phyloP scores from a whole-genome alignment of 148 eudicot species.

The Rhododendron griersonianum region DNA sequence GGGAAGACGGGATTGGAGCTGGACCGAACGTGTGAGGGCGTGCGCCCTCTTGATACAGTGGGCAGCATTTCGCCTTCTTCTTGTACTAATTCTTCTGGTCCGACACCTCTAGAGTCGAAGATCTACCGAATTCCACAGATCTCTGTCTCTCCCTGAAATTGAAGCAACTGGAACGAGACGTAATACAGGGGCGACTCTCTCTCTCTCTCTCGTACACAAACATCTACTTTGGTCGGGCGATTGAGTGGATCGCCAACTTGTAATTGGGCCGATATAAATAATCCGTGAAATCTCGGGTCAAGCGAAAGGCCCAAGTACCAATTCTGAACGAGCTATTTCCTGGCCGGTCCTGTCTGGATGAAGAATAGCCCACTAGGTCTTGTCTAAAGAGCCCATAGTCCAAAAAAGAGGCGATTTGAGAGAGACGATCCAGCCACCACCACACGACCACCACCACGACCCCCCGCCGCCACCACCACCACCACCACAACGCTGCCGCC shows the following conservation, averaged over 20 bases:
- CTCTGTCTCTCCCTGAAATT: background rate
- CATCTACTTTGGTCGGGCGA: background rate
- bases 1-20: conserved; percentile 8
- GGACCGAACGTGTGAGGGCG: conserved; percentile 14
- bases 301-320: background rate
- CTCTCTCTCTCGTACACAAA: background rate
- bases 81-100: conserved; percentile 1
- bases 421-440: no score
- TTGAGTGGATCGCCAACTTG: background rate
- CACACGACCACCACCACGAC: no score
- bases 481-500: no score
- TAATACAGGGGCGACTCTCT: background rate
- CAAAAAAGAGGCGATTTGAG: no score
- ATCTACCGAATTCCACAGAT: conserved; percentile 5
- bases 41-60: conserved; percentile 13
- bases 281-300: background rate
- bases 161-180: background rate
- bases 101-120: background rate
- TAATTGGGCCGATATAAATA: background rate
- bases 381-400: no score
- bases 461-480: no score
- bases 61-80: conserved; percentile 16
- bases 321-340: no score
- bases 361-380: no score
- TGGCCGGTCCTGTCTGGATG: no score